Base-by-base conservation (phyloP, 2,329 filamentous ascomycete species). In the Didymellaceae sp. region DNA sequence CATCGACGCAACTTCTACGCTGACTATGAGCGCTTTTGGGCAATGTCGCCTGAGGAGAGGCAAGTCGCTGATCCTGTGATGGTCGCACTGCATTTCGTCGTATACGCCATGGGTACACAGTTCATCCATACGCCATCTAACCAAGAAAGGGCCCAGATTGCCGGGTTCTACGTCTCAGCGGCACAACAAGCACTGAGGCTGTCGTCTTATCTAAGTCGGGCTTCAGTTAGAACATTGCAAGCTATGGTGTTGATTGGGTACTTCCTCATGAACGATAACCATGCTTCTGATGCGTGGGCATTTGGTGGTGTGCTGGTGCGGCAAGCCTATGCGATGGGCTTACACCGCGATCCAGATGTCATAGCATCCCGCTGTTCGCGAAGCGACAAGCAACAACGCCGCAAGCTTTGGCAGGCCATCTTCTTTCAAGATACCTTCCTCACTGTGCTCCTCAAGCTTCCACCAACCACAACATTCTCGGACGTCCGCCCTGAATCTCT, bases 241-340 rank as follows among this genome's bases (percentile, higher is more conserved):
- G 85, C 89, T 34, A 92, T 92, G 88, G 86, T 91, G 0, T 74
- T 93, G n/a, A 85, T 91, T 52, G 86, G 86, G 0, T 92, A 92
- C 66, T 93, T 93, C 61, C 78, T 93, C 26, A 91, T 92, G 76
- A 93, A 93, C 63, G 89, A 93, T 70, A 91, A 91, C 62, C 89
- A 92, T 62, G 88, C 88, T 4, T 89, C 87, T 0, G 89, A 93
- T 67, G 89, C 89, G 1, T 93, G 89, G 86, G 86, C 88, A 0
- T 93, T 91, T 77, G 87, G 87, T 0, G 89, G 89, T 5, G 86
- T 93, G 20, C 72, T 91, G 17, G 86, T 90, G 57, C 81, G 89
- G 20, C 89, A 93, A 71, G 85, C 89, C 0, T 92, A 91, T 62
- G 89, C 89, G 18, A 89, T 93, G 86, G 88, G 89, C 0, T 72